Conservation (phyloP, 306 rosid species). For the Arachis hypogaea region DNA sequence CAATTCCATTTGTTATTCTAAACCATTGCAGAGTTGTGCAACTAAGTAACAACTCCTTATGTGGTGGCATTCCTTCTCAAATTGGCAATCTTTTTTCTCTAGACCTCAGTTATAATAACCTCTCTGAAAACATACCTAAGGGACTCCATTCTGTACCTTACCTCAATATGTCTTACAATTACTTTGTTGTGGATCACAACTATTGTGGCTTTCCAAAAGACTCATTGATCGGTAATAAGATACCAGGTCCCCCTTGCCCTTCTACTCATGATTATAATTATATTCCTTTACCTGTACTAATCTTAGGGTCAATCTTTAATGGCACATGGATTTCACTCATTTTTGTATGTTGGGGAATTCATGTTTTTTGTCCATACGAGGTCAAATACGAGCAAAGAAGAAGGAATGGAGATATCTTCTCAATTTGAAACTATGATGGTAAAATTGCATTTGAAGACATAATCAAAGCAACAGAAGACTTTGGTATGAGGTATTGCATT, state of each 20-base stretch:
- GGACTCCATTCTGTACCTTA: not conserved
- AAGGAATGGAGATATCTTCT: conserved; percentile 34
- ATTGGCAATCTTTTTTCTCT: conserved; percentile 7
- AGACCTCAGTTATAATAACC: conserved; percentile 29
- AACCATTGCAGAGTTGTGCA: not conserved
- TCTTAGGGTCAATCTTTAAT: too few species aligned
- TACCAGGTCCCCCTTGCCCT: not conserved
- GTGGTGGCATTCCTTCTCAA: conserved; percentile 29
- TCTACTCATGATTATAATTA: not conserved
- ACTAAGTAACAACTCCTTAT: conserved; percentile 27
- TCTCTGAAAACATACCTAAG: conserved; percentile 3
- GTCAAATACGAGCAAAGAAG: not conserved
- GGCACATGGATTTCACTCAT: too few species aligned
- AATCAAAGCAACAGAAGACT: conserved; percentile 30
- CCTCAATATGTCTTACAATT: conserved; percentile 28
- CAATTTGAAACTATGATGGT: conserved; percentile 37
- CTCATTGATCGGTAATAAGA: conserved; percentile 12
- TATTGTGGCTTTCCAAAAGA: not conserved
- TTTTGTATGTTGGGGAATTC: too few species aligned
- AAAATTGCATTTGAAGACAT: conserved; percentile 43
- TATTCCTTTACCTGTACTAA: too few species aligned
- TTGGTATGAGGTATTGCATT: conserved; percentile 33
- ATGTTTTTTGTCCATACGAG: too few species aligned
- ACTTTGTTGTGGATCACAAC: not conserved
- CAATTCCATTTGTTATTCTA: conserved; percentile 1